Base-by-base conservation (phyloP, 2,329 filamentous ascomycete genomes). In the Microsporum canis region DNA sequence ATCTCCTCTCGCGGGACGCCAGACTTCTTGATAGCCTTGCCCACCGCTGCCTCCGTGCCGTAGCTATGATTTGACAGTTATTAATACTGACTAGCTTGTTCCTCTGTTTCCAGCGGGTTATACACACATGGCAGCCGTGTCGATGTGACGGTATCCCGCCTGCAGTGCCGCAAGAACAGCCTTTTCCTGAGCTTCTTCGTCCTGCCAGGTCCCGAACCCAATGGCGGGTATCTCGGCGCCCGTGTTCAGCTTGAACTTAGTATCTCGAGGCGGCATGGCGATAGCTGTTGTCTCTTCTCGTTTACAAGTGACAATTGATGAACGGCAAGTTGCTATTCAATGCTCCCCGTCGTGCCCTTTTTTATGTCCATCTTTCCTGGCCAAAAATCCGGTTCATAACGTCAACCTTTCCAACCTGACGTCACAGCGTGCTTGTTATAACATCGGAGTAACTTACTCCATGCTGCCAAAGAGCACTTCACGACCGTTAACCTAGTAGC, bases 31-130 rank as follows among this genome's bases (percentile, higher is more conserved):
- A 88, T 83, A 23, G 82, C 87, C 65, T 79, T 74, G 10, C 85
- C 87, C 0, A 87, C 84, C 59, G 86, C 84, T 60, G 78, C 79
- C 71, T 88, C 86, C 62, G 86, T 89, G 60, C 79, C 77, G 68
- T 87, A 87, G 69, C 75, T 77, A 43, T 33, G 4, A 17, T 43
- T 23, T 14, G 10, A 8, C 58, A 12, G 34, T 38, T 2, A 29
- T 47, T 43, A 58, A 29, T 33, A 23, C 38, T 29, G 3, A 34
- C 14, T 60, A 31, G 7, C 14, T 7, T 36, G 12, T 2, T 7
- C 14, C 53, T 39, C 56, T 17, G n/a, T 53, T 7, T 6, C 5
- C 12, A 34, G 10, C 12, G 12, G 55, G 55, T 12, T 5, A 38
- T 31, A 65, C 71, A 66, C 69, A 79, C 71, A 78, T 70, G 63